Conservation (phyloP, 768 basidiomycete species). For the Suillus plorans region DNA sequence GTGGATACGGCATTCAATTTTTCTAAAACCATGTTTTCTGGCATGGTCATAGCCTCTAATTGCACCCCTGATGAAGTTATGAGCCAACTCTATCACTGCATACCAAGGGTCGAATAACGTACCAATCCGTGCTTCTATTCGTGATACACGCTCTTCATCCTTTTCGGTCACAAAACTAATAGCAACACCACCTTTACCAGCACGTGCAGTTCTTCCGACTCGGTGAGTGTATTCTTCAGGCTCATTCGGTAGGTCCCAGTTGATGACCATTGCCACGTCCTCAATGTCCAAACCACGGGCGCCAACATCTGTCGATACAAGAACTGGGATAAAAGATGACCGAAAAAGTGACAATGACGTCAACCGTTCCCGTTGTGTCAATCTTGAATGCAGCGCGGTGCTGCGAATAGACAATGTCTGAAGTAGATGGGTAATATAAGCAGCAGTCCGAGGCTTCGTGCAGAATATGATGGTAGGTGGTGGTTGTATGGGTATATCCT, state of each 20-base stretch:
- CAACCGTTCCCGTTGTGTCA: conserved; percentile 89
- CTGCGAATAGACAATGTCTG: conserved; percentile 79
- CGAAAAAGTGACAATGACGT: conserved; percentile 85
- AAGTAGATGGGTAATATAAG: conserved; percentile 81
- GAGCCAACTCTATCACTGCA: conserved; percentile 1
- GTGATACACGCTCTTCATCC: conserved; percentile 82
- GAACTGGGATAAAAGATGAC: conserved; percentile 81
- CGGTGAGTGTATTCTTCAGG: conserved; percentile 96
- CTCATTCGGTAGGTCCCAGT: conserved; percentile 92
- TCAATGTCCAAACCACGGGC: conserved; percentile 95
- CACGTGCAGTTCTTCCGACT: conserved; percentile 90
- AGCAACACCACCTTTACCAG: conserved; percentile 85
- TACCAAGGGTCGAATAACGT: conserved; percentile 28
- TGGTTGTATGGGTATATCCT: conserved; percentile 65
- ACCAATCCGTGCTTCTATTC: conserved; percentile 88
- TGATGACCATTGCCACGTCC: conserved; percentile 93
- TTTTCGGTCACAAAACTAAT: conserved; percentile 94
- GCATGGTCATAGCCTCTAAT: conserved; percentile 70
- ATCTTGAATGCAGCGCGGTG: conserved; percentile 88
- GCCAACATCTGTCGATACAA: conserved; percentile 94
- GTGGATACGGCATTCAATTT: conserved; percentile 87
- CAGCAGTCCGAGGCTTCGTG: conserved; percentile 80
- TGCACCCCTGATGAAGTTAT: conserved; percentile 54
- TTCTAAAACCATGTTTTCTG: conserved; percentile 81
- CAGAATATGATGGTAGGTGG: conserved; percentile 98